Base-by-base conservation (phyloP, 1,284 basidiomycete genomes). In the Ustilago crameri region DNA sequence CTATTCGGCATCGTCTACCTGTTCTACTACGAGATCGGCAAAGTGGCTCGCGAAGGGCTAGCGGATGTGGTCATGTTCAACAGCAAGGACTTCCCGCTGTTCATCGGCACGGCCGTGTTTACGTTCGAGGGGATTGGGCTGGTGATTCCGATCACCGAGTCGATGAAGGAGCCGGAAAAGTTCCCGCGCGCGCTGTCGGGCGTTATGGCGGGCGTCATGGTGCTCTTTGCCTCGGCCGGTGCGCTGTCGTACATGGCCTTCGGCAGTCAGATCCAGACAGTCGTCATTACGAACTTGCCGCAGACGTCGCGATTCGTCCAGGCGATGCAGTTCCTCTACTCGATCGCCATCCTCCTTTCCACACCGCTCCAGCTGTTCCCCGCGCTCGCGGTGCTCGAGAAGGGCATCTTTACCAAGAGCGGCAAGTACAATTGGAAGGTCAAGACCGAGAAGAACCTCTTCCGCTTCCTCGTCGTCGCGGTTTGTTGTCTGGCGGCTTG, bases 41-140 rank as follows among this genome's bases (percentile, higher is more conserved):
- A 72, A 42, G 54, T 83, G 9, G 59, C 66, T 5, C 47, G 27
- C 7, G 47, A 80, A 5, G 82, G 82, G 5, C 18, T 83, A 15
- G 78, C 92, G n/a, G 88, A 95, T 63, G 89, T 98, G 38, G 87
- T 89, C 73, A 76, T 93, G 84, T 98, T 98, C 86, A 99, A 98
- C 85, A 83, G 88, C 7, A 90, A 89, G 78, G 90, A 91, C 69
- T 98, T 94, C 86, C 91, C 95, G 0, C 85, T 98, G 20, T 88
- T 98, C 65, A 92, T 98, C 69, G 96, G 93, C 23, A 98, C 96
- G 17, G 95, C 95, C 4, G 95, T 98, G 22, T 98, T 98, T 83
- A 94, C 96, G 0, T 99, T 98, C 74, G 96, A 98, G 84, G 95
- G 95, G 17, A 93, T 98, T 74, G 95, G 96, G 47, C 86, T 98